Conservation (phyloP, 164 flowering plant species). For the Nelumbo lutea region DNA sequence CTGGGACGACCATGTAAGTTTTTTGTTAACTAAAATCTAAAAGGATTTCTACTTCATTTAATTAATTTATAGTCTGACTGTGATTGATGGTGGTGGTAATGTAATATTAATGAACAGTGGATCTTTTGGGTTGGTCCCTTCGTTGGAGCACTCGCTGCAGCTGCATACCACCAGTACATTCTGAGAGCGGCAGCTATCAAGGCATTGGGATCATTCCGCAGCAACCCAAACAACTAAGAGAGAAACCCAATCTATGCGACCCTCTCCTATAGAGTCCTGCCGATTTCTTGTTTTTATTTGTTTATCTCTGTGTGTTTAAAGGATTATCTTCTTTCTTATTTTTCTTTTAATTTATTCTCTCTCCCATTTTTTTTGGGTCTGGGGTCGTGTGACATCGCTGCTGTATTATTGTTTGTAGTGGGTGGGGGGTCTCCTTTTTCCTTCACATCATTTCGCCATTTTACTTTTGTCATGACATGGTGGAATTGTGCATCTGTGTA, state of each 20-base stretch:
- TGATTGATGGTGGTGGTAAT: not conserved
- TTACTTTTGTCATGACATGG: not conserved
- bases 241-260: too few relatives aligned
- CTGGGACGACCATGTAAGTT: conserved; percentile 37
- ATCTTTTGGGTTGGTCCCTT: conserved; percentile 87
- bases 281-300: not conserved
- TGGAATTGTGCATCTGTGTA: not conserved
- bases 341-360: not conserved
- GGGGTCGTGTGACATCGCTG: not conserved
- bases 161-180: conserved; percentile 74
- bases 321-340: not conserved
- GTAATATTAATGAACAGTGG: conserved; percentile 42
- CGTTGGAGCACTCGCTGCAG: conserved; percentile 65
- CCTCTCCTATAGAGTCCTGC: not conserved
- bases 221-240: conserved; percentile 29
- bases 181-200: conserved; percentile 74
- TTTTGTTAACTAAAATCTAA: not conserved
- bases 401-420: not conserved
- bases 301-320: not conserved
- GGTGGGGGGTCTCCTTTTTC: not conserved
- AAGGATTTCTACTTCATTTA: not conserved
- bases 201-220: conserved; percentile 77
- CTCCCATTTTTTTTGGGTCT: not conserved
- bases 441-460: not conserved
- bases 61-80: not conserved